These are phyloP conservation scores for Exophiala phaeomuriformis DNA, from an alignment of 2,329 filamentous ascomycete species.

Conservation along the genomic window DNA sequence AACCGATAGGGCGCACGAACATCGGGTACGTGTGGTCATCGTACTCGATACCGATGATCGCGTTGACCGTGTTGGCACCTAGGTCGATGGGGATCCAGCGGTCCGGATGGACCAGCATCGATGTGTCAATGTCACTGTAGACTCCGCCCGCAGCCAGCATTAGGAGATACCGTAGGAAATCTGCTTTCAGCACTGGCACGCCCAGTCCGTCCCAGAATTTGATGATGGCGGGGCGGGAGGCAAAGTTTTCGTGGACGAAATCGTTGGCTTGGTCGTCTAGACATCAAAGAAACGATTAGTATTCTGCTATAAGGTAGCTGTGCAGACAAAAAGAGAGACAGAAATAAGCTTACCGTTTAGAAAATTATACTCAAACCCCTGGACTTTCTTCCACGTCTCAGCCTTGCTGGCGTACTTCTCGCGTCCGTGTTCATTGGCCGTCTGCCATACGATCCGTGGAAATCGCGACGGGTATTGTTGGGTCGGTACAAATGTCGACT, in stretches of 20 bases:
- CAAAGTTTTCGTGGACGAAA: slow-evolving; percentile 61
- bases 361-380: slow-evolving; percentile 12
- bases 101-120: slow-evolving; percentile 68
- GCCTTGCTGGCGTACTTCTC: slow-evolving; percentile 7
- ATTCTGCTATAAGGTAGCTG: no score
- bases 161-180: slow-evolving; percentile 68
- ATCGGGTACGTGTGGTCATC: slow-evolving; percentile 66
- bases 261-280: slow-evolving; percentile 55
- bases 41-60: slow-evolving; percentile 90
- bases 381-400: slow-evolving; percentile 10
- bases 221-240: slow-evolving; percentile 60
- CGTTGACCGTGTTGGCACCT: slow-evolving; percentile 67
- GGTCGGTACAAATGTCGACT: not conserved
- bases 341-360: slow-evolving; percentile 6
- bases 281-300: not conserved
- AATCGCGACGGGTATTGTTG: slow-evolving; percentile 3
- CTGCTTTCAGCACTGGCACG: slow-evolving; percentile 66
- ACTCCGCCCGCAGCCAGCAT: slow-evolving; percentile 70
- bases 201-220: slow-evolving; percentile 53
- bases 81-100: slow-evolving; percentile 81
- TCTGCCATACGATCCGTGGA: slow-evolving; percentile 9
- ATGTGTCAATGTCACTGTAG: slow-evolving; percentile 89
- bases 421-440: slow-evolving; percentile 5
- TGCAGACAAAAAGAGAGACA: no score
- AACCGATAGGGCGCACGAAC: slow-evolving; percentile 79